phyloP scores from a whole-genome alignment of 1,284 basidiomycete species.

The Anthracocystis walkeri region DNA sequence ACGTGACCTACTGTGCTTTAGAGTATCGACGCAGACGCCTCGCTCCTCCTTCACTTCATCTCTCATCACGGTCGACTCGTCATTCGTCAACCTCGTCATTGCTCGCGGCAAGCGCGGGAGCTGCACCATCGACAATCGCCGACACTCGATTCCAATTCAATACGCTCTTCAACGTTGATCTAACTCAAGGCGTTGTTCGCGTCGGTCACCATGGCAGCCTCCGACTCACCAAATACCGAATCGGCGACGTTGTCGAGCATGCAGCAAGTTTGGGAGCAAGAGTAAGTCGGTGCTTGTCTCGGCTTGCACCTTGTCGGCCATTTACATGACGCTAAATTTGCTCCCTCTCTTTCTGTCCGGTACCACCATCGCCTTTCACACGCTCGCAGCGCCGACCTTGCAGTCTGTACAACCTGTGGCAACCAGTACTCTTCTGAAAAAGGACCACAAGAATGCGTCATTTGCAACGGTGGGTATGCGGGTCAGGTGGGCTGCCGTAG shows the following conservation, averaged over 20 bases:
- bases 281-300: slow-evolving; percentile 20
- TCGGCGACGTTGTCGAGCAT: slow-evolving; percentile 8
- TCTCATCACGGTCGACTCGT: not conserved
- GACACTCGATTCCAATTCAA: slow-evolving; percentile 1
- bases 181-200: not conserved
- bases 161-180: not conserved
- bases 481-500: not conserved
- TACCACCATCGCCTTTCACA: not conserved
- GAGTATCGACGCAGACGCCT: not conserved
- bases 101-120: slow-evolving; percentile 5
- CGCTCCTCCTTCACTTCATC: not conserved
- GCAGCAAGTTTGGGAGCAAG: slow-evolving; percentile 30
- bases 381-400: slow-evolving; percentile 31
- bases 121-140: not conserved
- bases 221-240: not conserved
- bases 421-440: slow-evolving; percentile 23
- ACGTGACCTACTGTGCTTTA: too few species aligned
- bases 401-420: slow-evolving; percentile 41
- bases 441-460: slow-evolving; percentile 31
- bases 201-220: slow-evolving; percentile 5
- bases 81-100: not conserved
- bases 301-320: slow-evolving; percentile 6
- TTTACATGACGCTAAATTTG: slow-evolving; percentile 1
- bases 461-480: slow-evolving; percentile 36
- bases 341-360: not conserved